Percentiles rank a stretch among this genome's conserved stretches.
These are phyloP conservation scores for Fusarium subglutinans DNA, from an alignment of 2,329 filamentous ascomycete species.

Conservation along the genomic window DNA sequence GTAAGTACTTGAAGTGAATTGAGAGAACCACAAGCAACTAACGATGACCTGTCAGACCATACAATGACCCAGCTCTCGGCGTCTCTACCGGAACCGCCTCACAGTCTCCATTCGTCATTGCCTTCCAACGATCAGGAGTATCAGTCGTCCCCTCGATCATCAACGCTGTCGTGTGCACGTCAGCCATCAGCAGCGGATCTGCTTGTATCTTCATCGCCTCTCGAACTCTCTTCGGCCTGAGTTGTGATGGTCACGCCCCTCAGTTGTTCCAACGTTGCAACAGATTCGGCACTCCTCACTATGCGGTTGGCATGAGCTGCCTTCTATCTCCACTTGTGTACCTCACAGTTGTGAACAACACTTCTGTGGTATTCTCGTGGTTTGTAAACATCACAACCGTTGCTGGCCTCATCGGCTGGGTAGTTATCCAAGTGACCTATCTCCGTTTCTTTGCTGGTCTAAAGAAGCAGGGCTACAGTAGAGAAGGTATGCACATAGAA, in stretches of 20 bases:
- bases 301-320: not conserved
- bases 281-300: not conserved
- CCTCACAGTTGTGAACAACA: not conserved
- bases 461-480: not conserved
- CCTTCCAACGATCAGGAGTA: not conserved
- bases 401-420: not conserved
- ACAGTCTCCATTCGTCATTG: not conserved
- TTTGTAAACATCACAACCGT: not conserved
- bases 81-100: not conserved
- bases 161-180: not conserved
- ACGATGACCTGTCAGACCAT: accelerated
- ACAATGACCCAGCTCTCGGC: not conserved
- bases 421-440: not conserved
- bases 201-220: not conserved
- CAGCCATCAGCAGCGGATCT: not conserved
- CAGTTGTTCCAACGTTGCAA: not conserved
- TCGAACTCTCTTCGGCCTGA: not conserved
- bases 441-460: not conserved
- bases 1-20: accelerated
- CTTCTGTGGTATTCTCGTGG: not conserved
- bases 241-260: not conserved
- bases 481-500: not conserved
- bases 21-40: accelerated
- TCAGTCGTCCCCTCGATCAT: not conserved
- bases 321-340: accelerated